Evolutionary conservation across 495 filamentous ascomycete genomes (phyloP), one percentile per base, ranked within the genome.

Genomic region (Elasticomyces elasticus): DNA sequence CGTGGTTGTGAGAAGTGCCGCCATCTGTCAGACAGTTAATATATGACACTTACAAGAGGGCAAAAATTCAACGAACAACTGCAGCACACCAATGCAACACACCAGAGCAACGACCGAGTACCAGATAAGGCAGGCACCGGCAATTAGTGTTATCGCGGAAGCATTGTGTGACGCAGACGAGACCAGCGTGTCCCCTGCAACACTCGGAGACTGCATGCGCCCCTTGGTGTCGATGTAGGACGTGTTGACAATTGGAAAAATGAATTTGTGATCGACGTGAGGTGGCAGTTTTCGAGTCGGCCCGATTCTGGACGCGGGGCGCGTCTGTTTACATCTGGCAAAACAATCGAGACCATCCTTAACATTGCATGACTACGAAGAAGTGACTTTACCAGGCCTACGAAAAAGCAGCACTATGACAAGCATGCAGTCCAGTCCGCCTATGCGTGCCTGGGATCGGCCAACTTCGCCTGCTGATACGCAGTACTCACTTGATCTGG

Each of bases 41-140:
- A 20, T 44, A 9, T 10, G 42, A 20, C 7, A 41, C 40, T 33
- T 44, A 49, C 24, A 41, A 20, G 15, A 52, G 51, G 46, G 35
- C 59, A 53, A 59, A 55, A 54, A 25, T 52, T 30, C 28, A 24
- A 60, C 72, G 47, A 73, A 85, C 82, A 85, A 73, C 65, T 82
- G 79, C 41, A 69, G 68, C 62, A 78, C 76, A 15, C 82, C 82
- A 57, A 84, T 65, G 22, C 68, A 66, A 62, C 79, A 80, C 37
- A 85, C 78, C 24, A 65, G 49, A 55, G 75, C 65, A 49, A 85
- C 75, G 28, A 67, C 62, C 37, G 72, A 51, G 57, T 78, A 84
- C 82, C 82, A 85, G 63, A 77, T 66, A 58, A 85, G 63, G 58
- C 73, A 77, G 11, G 40, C 42, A n/a, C 49, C n/a, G 41, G 62